Base-by-base conservation (phyloP, 202 grass and related monocot species). In the Panicum virgatum region DNA sequence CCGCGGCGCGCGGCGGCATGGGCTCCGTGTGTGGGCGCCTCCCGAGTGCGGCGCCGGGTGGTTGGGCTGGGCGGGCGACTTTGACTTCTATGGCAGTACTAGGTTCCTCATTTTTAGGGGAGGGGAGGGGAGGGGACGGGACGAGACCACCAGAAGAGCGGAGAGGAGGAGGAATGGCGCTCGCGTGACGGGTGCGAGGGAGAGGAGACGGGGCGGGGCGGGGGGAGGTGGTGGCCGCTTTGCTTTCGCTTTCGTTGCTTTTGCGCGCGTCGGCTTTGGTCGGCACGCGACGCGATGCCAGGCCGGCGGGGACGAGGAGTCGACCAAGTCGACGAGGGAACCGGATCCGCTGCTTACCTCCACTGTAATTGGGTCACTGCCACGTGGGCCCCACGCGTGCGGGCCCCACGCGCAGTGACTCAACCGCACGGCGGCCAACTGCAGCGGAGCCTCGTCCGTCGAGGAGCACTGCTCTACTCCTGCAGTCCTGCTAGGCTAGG, bases 251-350 rank as follows among this genome's bases (percentile, higher is more conserved):
- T 90, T 83, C 65, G 74, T 75, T 83, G 88, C 79, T 90, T 89
- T 83, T 86, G 83, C 66, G 80, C 66, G 79, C 88, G 79, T 82
- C 79, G 79, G 83, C 88, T 86, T 89, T 86, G 88, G 83, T 89
- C 82, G 88, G 83, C 88, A 82, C 83, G 37, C 66, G 66, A 74
- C 85, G 83, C 83, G 73, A 89, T 74, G 83, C 22, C 82, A 81
- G 59, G 48, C 59, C 42, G 83, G 56, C 58, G 26, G 8, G 18
- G 69, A 48, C 25, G 47, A 63, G 42, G 40, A 69, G 40, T 27
- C 68, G 68, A 20, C 45, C 25, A 34, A 30, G 29, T 30, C 29
- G 29, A 30, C 1, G 29, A 30, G 29, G 29, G 29, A 30, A n/a
- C n/a, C n/a, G n/a, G n/a, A n/a, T n/a, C n/a, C n/a, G n/a, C n/a